Base-by-base conservation (phyloP, 192 early-diverging fungal species). In the Coemansia furcata region DNA sequence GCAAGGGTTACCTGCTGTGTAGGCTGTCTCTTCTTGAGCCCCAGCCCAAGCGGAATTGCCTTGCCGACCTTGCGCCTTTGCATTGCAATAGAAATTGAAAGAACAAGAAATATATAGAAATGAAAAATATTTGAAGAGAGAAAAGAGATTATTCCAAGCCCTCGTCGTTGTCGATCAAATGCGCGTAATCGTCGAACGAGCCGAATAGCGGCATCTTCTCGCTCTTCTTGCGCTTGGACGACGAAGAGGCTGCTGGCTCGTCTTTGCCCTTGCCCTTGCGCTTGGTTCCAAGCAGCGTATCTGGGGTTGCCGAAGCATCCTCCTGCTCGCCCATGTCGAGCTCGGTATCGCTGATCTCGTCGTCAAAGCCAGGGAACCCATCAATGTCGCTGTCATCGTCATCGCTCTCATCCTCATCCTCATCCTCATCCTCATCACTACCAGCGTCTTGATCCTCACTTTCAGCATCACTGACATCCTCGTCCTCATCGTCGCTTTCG, bases 111-210 rank as follows among this genome's bases (percentile, higher is more conserved):
- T 55, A 6, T 60, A 54, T 3, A 32, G 60, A 42, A 60, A 61
- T 36, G 59, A 40, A 39, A 50, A 39, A 47, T 10, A 52, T 23
- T 40, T 57, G 11, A 26, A 21, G 33, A 23, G 36, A 46, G 32
- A 44, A 54, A 66, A 65, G 32, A 54, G 26, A 60, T 63, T 67
- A 77, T 17, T 73, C 72, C 8, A 82, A 39, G 0, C 77, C 77
- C 3, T 84, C 77, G 57, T 76, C 66, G 38, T 71, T 73, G 37
- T 84, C 77, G 46, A 84, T 76, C 40, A 84, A 61, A 26, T 76
- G 71, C 2, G 87, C 88, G 76, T 91, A 91, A 55, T 91, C 89
- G 59, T 91, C 89, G 69, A 85, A 85, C n/a, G 87, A 86, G 23
- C 84, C 89, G 70, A 91, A 88, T 46, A 87, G 80, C n/a, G 89